Conservation (phyloP, 2,329 filamentous ascomycete genomes). For the Stemphylium beticola region DNA sequence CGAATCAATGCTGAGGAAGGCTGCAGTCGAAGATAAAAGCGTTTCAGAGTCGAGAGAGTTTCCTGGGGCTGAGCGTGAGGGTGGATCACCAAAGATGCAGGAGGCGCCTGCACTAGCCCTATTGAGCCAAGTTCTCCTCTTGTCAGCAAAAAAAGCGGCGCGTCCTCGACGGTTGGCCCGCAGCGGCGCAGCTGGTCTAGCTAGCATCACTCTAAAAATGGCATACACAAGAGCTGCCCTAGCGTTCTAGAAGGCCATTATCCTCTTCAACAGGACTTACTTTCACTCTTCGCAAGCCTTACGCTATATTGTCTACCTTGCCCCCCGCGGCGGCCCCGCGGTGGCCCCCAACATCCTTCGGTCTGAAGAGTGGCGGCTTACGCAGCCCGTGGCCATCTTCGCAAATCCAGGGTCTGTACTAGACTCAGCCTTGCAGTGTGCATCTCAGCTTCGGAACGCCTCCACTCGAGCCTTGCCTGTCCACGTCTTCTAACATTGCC, state of each 20-base stretch:
- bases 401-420: conserved; percentile 19
- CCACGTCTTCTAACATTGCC: conserved; percentile 10
- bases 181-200: conserved; percentile 13
- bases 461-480: conserved; percentile 20
- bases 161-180: conserved; percentile 11
- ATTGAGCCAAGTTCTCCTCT: conserved; percentile 3
- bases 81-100: conserved; percentile 9
- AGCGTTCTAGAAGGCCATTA: background rate
- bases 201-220: conserved; percentile 25
- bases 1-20: conserved; percentile 15
- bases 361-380: conserved; percentile 5
- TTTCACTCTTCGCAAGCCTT: background rate
- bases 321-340: background rate
- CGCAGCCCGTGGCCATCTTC: conserved; percentile 7
- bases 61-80: conserved; percentile 23
- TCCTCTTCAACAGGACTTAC: no score
- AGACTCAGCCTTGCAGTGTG: conserved; percentile 24
- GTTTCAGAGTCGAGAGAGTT: conserved; percentile 15
- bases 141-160: conserved; percentile 10
- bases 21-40: conserved; percentile 20
- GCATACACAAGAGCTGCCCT: conserved; percentile 12
- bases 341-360: background rate
- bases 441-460: conserved; percentile 27
- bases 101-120: conserved; percentile 17
- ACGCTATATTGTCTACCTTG: conserved; percentile 1